A percentile compares a stretch with the other conserved stretches of the same genome.
Evolutionary conservation across 2,329 filamentous ascomycete genomes (phyloP).

Genomic region (Arthrobotrys pseudoclavata): DNA sequence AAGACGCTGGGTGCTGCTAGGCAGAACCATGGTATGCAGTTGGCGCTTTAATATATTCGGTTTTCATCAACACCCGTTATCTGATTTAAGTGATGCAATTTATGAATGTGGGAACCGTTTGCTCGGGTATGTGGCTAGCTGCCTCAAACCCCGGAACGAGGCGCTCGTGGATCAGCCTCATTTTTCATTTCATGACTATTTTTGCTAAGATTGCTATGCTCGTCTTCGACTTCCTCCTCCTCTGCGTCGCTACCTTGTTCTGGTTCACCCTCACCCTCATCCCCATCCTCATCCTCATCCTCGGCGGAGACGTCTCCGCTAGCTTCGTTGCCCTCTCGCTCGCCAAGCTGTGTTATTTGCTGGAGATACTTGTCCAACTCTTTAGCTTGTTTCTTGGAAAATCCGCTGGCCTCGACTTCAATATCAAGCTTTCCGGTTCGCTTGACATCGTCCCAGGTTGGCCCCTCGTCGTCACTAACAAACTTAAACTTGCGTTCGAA

Average conservation of each 20-base stretch:
- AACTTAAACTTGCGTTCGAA: conserved; percentile 93
- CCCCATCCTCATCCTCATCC: conserved; percentile 64
- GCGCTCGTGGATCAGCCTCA: conserved; percentile 51
- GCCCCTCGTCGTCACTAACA: conserved; percentile 82
- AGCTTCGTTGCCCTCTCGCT: conserved; percentile 66
- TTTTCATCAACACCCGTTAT: conserved; percentile 5
- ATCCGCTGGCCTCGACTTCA: conserved; percentile 90
- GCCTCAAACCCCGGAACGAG: conserved; percentile 57
- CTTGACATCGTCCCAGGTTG: conserved; percentile 88
- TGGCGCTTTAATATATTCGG: conserved; percentile 21
- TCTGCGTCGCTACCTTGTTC: conserved; percentile 64
- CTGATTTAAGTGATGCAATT: conserved; percentile 53
- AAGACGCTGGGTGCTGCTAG: conserved; percentile 17
- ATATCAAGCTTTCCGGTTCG: conserved; percentile 82
- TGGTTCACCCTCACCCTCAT: conserved; percentile 66
- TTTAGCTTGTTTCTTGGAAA: conserved; percentile 96
- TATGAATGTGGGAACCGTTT: conserved; percentile 37
- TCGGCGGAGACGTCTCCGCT: conserved; percentile 64
- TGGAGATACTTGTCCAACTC: conserved; percentile 93
- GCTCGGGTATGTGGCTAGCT: conserved; percentile 41
- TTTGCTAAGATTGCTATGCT: conserved; percentile 65
- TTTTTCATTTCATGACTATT: conserved; percentile 61
- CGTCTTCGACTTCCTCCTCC: conserved; percentile 62
- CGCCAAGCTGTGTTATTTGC: conserved; percentile 72
- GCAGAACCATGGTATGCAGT: conserved; percentile 50